Conservation (phyloP, 2,329 filamentous ascomycete genomes). For the Ceratocystis destructans region DNA sequence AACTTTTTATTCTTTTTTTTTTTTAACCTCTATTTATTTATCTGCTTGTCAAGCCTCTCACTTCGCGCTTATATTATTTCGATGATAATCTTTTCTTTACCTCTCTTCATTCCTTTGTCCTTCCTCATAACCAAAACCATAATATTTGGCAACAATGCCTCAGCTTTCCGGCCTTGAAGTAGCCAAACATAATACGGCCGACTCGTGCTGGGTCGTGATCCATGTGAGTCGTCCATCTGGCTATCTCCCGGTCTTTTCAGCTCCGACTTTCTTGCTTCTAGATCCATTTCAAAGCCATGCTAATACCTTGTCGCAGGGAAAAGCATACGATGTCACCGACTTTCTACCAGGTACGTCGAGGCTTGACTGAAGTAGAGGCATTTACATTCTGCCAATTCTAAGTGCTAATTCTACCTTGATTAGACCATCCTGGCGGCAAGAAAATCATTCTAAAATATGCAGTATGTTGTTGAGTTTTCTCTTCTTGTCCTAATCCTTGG, state of each 20-base stretch:
- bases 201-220: constrained; percentile 87
- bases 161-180: constrained; percentile 39
- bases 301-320: constrained; percentile 36
- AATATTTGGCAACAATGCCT: constrained; percentile 25
- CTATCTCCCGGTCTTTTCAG: background rate
- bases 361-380: background rate
- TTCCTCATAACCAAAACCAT: background rate
- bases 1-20: background rate
- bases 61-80: background rate
- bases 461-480: constrained; percentile 27
- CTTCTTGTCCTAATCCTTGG: background rate
- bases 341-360: constrained; percentile 53
- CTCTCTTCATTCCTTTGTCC: background rate
- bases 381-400: background rate
- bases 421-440: constrained; percentile 74
- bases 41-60: background rate
- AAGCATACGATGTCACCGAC: constrained; percentile 80
- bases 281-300: background rate
- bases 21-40: background rate
- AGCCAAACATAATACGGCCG: constrained; percentile 59
- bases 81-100: background rate
- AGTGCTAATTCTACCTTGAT: constrained; percentile 1
- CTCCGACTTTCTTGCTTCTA: too few relatives aligned
- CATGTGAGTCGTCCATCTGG: constrained; percentile 38
- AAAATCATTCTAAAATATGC: constrained; percentile 97